Evolutionary conservation across 2,329 filamentous ascomycete genomes (phyloP).

Genomic region (Emericellopsis cladophorae): DNA sequence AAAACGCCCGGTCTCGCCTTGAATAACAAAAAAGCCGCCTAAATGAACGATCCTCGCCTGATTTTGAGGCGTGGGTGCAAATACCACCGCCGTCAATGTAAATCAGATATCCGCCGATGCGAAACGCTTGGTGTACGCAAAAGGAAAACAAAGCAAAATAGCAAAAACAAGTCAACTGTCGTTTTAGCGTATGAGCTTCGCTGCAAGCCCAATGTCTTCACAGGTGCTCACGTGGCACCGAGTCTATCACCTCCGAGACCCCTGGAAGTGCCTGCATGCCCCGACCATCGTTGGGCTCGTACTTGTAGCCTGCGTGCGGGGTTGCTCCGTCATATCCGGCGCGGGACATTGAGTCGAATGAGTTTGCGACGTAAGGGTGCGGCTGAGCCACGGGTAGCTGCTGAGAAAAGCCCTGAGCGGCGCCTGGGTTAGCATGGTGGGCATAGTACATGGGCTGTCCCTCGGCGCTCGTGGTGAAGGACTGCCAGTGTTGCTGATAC

Average conservation of each 20-base stretch:
- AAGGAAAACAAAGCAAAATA: background rate
- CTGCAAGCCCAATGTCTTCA: background rate
- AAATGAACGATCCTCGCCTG: no score
- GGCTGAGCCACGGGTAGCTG: slow-evolving; percentile 16
- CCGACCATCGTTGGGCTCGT: slow-evolving; percentile 12
- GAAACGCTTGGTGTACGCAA: background rate
- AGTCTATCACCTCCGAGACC: slow-evolving; percentile 13
- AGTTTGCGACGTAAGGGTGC: slow-evolving; percentile 4
- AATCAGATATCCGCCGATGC: no score
- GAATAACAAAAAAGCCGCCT: no score
- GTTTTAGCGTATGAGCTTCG: no score
- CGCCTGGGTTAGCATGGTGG: slow-evolving; percentile 18
- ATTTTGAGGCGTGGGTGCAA: no score
- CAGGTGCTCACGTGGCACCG: slow-evolving; percentile 13
- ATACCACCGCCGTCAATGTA: no score
- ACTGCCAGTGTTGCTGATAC: slow-evolving; percentile 29
- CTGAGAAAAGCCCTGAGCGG: background rate
- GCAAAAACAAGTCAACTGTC: no score
- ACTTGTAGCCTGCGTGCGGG: no score
- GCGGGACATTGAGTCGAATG: slow-evolving; percentile 18
- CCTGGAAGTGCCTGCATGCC: slow-evolving; percentile 16
- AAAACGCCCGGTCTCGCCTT: no score
- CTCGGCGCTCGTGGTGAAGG: slow-evolving; percentile 25
- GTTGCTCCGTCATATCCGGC: slow-evolving; percentile 10
- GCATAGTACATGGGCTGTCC: slow-evolving; percentile 29